These are phyloP conservation scores for Collariella sp. DNA, from an alignment of 495 filamentous ascomycete genomes.

Conservation along the genomic window DNA sequence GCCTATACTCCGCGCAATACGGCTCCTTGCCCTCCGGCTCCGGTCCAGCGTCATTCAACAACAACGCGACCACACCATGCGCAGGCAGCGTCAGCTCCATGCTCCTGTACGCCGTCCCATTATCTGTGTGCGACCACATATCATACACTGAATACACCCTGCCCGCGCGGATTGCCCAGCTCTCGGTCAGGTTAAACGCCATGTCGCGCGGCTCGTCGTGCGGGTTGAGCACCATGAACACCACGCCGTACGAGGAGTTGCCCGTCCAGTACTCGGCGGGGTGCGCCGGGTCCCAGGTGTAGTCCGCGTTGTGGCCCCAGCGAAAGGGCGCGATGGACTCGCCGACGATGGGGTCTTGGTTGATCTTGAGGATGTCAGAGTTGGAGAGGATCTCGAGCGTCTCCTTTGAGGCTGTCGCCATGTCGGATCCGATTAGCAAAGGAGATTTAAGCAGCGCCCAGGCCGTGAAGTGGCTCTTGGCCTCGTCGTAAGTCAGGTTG, in stretches of 20 bases:
- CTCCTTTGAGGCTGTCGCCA: constrained; percentile 20
- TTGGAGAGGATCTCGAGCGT: constrained; percentile 28
- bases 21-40: background rate
- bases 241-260: constrained; percentile 8
- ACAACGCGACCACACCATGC: constrained; percentile 3
- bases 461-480: constrained; percentile 42
- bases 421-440: constrained; percentile 40
- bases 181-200: constrained; percentile 9
- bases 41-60: constrained; percentile 5
- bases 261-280: constrained; percentile 9
- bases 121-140: constrained; percentile 6
- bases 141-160: constrained; percentile 6
- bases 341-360: constrained; percentile 7
- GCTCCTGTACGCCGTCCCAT: background rate
- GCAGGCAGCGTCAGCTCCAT: constrained; percentile 4
- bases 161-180: constrained; percentile 7
- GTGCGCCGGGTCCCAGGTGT: background rate
- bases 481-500: constrained; percentile 19
- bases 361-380: constrained; percentile 4
- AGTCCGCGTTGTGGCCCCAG: background rate
- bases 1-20: constrained; percentile 3
- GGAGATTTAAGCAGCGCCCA: constrained; percentile 47
- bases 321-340: constrained; percentile 2
- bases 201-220: background rate
- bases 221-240: constrained; percentile 7